These are phyloP conservation scores for Choanephora cucurbitarum DNA, from an alignment of 371 early-diverging fungal genomes.

Conservation along the genomic window DNA sequence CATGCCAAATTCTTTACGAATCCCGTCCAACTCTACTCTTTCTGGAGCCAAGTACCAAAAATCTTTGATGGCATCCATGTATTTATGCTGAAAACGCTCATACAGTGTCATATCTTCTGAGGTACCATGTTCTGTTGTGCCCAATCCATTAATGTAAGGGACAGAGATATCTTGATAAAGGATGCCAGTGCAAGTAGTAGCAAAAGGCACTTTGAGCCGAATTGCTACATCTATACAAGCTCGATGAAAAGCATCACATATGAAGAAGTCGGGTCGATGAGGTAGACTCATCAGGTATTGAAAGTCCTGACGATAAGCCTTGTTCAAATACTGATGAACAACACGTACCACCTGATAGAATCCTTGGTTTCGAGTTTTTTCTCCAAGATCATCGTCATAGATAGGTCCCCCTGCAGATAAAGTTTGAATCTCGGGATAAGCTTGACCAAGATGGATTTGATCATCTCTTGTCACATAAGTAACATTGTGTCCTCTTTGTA, in stretches of 20 bases:
- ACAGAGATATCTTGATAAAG: constrained; percentile 21
- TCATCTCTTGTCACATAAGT: constrained; percentile 18
- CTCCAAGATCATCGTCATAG: neutral
- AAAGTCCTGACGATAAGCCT: constrained; percentile 11
- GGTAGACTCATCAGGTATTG: neutral
- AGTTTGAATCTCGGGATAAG: constrained; percentile 19
- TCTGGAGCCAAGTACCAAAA: constrained; percentile 5
- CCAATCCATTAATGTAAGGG: constrained; percentile 28
- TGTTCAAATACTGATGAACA: constrained; percentile 11
- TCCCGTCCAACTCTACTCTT: constrained; percentile 4
- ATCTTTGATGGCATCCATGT: constrained; percentile 11
- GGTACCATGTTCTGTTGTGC: constrained; percentile 13
- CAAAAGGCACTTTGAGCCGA: constrained; percentile 8
- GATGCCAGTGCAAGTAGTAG: constrained; percentile 14
- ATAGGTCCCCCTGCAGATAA: constrained; percentile 13
- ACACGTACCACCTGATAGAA: constrained; percentile 8
- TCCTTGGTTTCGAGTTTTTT: too few species aligned
- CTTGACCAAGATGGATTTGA: constrained; percentile 24
- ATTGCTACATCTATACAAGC: constrained; percentile 16
- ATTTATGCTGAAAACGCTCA: constrained; percentile 24
- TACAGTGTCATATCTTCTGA: constrained; percentile 17
- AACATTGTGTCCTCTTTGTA: constrained; percentile 18
- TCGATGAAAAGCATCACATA: constrained; percentile 15
- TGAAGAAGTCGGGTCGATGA: neutral
- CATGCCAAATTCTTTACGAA: constrained; percentile 10